Conservation (phyloP, 176 grass and related monocot species). For the Chrysopogon serrulatus region DNA sequence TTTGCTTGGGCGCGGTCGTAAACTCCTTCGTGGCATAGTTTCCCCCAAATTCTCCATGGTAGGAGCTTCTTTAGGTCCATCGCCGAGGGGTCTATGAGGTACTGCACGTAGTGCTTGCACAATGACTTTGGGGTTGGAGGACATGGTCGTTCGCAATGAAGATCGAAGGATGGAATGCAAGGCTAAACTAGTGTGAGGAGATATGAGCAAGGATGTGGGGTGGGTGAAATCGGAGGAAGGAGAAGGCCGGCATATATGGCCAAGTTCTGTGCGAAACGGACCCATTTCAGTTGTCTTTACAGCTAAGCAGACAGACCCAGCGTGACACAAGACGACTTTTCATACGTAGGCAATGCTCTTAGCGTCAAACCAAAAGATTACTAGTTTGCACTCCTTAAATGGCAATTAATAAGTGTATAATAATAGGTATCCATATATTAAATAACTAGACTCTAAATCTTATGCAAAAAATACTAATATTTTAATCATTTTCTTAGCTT, state of each 20-base stretch:
- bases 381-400: background rate
- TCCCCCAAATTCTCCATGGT: background rate
- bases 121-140: background rate
- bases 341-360: background rate
- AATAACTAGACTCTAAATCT: background rate
- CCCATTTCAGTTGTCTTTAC: background rate
- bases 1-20: background rate
- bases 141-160: background rate
- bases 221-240: background rate
- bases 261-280: background rate
- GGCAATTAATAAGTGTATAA: background rate
- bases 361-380: background rate
- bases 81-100: background rate
- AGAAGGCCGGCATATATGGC: background rate
- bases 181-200: background rate
- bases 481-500: background rate
- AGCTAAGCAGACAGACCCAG: background rate
- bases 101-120: background rate
- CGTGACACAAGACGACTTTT: background rate
- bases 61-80: background rate
- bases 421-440: background rate
- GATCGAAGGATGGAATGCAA: background rate
- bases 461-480: background rate
- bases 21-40: background rate
- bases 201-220: background rate